Conservation (phyloP, 495 filamentous ascomycete genomes). For the Jackrogersella minutella region DNA sequence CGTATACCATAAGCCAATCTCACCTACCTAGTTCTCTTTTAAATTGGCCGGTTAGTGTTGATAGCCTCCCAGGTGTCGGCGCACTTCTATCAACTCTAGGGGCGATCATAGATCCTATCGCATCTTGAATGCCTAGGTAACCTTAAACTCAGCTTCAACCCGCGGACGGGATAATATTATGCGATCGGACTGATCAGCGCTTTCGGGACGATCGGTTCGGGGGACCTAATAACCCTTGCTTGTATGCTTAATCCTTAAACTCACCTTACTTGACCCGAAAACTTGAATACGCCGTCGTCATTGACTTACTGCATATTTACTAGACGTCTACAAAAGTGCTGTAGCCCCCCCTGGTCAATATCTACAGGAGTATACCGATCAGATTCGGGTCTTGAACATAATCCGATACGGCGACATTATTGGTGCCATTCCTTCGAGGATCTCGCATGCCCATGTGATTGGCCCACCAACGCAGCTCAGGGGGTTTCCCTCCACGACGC, state of each 20-base stretch:
- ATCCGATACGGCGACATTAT: constrained; percentile 31
- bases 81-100: not conserved
- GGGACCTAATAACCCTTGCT: constrained; percentile 13
- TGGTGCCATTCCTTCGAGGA: constrained; percentile 7
- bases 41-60: not conserved
- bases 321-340: constrained; percentile 1
- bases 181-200: constrained; percentile 18
- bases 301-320: not conserved
- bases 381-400: constrained; percentile 40
- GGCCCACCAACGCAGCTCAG: constrained; percentile 11
- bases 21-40: not conserved
- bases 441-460: constrained; percentile 6
- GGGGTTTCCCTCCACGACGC: constrained; percentile 8
- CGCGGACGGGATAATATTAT: not conserved
- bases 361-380: constrained; percentile 3
- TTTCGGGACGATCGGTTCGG: constrained; percentile 22
- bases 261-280: constrained; percentile 15
- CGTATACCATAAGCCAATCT: not conserved
- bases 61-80: too few species aligned
- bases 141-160: not conserved
- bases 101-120: not conserved
- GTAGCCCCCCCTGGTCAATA: constrained; percentile 11
- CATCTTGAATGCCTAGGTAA: constrained; percentile 6
- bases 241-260: not conserved
- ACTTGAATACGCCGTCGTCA: not conserved